phyloP scores from a whole-genome alignment of 345 rosid species.

The Hevea brasiliensis region DNA sequence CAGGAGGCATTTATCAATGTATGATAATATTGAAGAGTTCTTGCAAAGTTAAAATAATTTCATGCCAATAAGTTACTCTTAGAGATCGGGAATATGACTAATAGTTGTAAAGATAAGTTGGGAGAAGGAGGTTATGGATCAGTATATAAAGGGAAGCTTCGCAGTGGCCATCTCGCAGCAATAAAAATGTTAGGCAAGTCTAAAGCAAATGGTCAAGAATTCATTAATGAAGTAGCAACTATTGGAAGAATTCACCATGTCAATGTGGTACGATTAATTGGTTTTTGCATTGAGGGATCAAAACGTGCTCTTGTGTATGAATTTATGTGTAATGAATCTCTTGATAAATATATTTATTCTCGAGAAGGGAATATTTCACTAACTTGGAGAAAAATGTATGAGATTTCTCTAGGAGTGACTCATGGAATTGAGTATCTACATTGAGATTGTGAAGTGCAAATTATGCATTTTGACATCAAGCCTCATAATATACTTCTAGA shows the following conservation, averaged over 20 bases:
- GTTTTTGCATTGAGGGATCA: conserved; percentile 11
- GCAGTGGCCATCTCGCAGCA: background rate
- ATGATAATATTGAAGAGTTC: conserved; percentile 10
- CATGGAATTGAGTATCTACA: conserved; percentile 11
- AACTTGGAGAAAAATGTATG: background rate
- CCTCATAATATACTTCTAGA: conserved; percentile 19
- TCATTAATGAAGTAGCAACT: conserved; percentile 17
- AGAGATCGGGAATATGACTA: conserved; percentile 10
- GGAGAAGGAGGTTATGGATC: conserved; percentile 20
- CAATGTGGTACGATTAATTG: conserved; percentile 10
- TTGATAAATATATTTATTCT: conserved; percentile 3
- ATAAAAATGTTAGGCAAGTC: conserved; percentile 8
- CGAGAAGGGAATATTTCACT: background rate
- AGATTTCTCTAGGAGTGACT: conserved; percentile 4
- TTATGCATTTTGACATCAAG: conserved; percentile 18
- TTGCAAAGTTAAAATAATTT: conserved; percentile 7
- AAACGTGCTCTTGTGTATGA: conserved; percentile 12
- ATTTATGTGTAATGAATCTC: conserved; percentile 12
- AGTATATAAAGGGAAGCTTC: conserved; percentile 10
- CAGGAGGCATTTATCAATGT: conserved; percentile 15
- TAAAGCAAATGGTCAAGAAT: conserved; percentile 5
- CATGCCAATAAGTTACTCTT: conserved; percentile 18
- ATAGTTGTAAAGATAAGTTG: conserved; percentile 7
- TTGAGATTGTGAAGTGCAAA: conserved; percentile 6
- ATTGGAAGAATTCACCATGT: conserved; percentile 15